Base-by-base conservation (phyloP, 305 asterid species). In the Petunia hybrid region DNA sequence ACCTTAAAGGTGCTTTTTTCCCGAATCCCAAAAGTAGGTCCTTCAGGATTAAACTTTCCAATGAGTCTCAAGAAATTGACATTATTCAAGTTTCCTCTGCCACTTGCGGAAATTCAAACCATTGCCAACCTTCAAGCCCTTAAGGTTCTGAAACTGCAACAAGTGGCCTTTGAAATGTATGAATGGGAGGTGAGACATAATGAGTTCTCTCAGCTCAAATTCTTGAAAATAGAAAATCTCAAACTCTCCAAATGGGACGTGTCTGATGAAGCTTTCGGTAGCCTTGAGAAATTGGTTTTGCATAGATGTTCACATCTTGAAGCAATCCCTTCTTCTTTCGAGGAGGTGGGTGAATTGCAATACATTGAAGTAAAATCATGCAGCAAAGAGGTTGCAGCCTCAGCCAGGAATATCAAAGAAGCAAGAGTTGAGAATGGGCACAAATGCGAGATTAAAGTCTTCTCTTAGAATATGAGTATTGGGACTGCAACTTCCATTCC, bases 71-170 rank as follows among this genome's bases (percentile, higher is more conserved):
- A 14, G 45, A 81, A 78, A 55, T 82, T 85, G n/a, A 73, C 79
- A 43, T 59, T 82, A 9, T 43, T 31, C 1, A 36, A 46, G 10
- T 63, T 73, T 42, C 41, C 48, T 9, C 5, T 82, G 13, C 75
- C 80, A 2, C 16, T 82, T 80, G 8, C 38, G 5, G 69, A 81
- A 1, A 61, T 84, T 46, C 36, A 74, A 13, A 5, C 69, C 1
- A 6, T 84, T 12, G 82, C 76, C 40, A 61, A 8, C 10, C 67
- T 84, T 38, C 83, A 57, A 38, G 65, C 43, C 31, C 82, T 84
- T 2, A 82, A 84, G 79, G 76, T 69, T 40, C 82, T 84, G 8
- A 81, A 84, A 63, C 61, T 84, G 68, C 62, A 65, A 59, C 41
- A 38, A 63, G 31, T 10, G 12, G 82, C 46, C 16, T 69, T 80